phyloP scores from a whole-genome alignment of 345 rosid species.

The Salix arbutifolia region DNA sequence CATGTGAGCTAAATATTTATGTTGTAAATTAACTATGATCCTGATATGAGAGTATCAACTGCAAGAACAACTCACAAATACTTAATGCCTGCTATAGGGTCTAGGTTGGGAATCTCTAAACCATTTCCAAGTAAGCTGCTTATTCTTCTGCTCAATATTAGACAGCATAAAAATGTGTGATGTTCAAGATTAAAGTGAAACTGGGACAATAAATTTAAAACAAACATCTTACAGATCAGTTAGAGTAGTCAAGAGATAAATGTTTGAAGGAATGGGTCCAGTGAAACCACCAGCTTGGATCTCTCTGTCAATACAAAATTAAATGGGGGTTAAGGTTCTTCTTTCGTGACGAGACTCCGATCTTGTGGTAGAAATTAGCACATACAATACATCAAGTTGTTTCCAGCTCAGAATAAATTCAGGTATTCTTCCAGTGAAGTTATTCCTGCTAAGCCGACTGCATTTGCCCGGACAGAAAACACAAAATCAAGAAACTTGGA shows the following conservation, averaged over 20 bases:
- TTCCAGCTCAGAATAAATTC: slow-evolving; percentile 8
- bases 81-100: background rate
- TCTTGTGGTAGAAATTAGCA: background rate
- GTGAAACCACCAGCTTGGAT: slow-evolving; percentile 11
- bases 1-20: background rate
- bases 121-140: slow-evolving; percentile 7
- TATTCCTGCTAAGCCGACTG: slow-evolving; percentile 14
- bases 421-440: slow-evolving; percentile 13
- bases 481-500: background rate
- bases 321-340: background rate
- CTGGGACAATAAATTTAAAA: too few species aligned
- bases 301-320: slow-evolving; percentile 7
- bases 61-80: slow-evolving; percentile 6
- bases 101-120: background rate
- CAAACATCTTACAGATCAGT: slow-evolving; percentile 7
- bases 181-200: too few species aligned
- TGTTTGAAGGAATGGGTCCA: slow-evolving; percentile 18
- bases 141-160: slow-evolving; percentile 7
- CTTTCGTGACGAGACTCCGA: background rate
- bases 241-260: background rate
- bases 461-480: background rate
- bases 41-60: background rate
- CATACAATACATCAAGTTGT: background rate
- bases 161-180: too few species aligned
- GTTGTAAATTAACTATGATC: background rate